These are phyloP conservation scores for Sergeia podlipaevii DNA, from an alignment of 208 protist genomes.

Conservation along the genomic window DNA sequence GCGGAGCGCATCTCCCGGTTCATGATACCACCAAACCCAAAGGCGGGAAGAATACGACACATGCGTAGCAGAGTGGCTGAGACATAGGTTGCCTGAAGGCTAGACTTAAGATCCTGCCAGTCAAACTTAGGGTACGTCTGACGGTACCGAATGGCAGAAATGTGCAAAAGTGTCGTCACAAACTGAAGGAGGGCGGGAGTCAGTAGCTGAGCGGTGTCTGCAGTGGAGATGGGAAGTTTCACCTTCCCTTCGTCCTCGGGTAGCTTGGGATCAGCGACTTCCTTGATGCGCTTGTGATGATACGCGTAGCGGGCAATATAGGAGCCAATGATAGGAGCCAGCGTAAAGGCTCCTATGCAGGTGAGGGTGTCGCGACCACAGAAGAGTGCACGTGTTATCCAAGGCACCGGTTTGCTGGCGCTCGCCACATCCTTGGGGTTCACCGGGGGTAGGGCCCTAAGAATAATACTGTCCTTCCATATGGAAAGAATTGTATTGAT, in stretches of 20 bases:
- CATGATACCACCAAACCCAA: conserved; percentile 82
- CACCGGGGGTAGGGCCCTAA: conserved; percentile 55
- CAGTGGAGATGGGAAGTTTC: conserved; percentile 46
- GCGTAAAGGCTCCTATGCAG: conserved; percentile 73
- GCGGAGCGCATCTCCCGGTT: conserved; percentile 73
- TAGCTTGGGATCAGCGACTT: conserved; percentile 21
- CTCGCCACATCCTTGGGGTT: conserved; percentile 26
- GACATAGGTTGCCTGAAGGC: conserved; percentile 67
- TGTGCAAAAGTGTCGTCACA: conserved; percentile 81
- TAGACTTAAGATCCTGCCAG: conserved; percentile 44
- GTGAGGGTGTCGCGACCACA: conserved; percentile 74
- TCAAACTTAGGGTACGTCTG: conserved; percentile 81
- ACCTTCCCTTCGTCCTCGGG: conserved; percentile 53
- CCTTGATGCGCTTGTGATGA: conserved; percentile 38
- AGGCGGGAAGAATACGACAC: conserved; percentile 77
- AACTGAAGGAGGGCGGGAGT: conserved; percentile 77
- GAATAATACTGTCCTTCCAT: conserved; percentile 84
- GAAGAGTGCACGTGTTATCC: conserved; percentile 73
- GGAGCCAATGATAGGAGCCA: conserved; percentile 67
- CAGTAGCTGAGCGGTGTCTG: conserved; percentile 66
- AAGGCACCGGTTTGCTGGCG: conserved; percentile 65
- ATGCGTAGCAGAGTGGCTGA: conserved; percentile 74
- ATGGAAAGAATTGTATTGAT: conserved; percentile 75
- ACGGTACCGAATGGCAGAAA: conserved; percentile 82
- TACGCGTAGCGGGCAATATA: conserved; percentile 63